Evolutionary conservation across 257 asterid genomes (phyloP), one percentile per base, ranked within the genome.

Genomic region (Datura wrightii): DNA sequence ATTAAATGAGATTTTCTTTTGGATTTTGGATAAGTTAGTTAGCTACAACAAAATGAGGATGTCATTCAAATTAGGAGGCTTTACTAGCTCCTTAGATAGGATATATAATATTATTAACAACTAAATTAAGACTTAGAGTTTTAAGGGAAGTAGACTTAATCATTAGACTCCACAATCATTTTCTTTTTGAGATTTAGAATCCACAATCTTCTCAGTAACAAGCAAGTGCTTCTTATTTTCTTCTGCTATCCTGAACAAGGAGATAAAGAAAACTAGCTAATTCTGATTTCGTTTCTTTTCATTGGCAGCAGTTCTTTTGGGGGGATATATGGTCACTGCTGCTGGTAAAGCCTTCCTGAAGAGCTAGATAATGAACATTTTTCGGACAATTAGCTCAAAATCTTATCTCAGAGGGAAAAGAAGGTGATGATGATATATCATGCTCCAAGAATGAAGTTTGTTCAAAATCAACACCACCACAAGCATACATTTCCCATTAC

Each of bases 151-250:
- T 39, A 69, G 34, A 39, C 78, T 52, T 39, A 69, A 39, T 69
- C 52, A 69, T 66, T 66, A 14, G 74, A 66, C 74, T 66, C 74
- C 46, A 66, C 14, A 66, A 66, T 66, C 74, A 66, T 66, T 36
- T 66, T 10, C 6, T 66, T 65, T 52, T 36, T 36, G 46, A 36
- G 46, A 36, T 37, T 5, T 36, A 36, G 74, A 36, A 52, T 69
- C 78, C 78, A 69, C 24, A 39, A 69, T 39, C 78, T 39, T 69
- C 78, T 39, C 4, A 69, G 53, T 16, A 39, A 39, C 24, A 41
- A 69, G 34, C 31, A 69, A 69, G 8, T 69, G 78, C 34, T 69
- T 66, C 78, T 41, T 39, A 16, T 69, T 16, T 36, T 10, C 19
- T 37, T 14, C 10, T 7, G 74, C 31, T 69, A 8, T 69, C 78